Evolutionary conservation across 148 eudicot genomes (phyloP).

Genomic region (Camellia lanceoleosa): DNA sequence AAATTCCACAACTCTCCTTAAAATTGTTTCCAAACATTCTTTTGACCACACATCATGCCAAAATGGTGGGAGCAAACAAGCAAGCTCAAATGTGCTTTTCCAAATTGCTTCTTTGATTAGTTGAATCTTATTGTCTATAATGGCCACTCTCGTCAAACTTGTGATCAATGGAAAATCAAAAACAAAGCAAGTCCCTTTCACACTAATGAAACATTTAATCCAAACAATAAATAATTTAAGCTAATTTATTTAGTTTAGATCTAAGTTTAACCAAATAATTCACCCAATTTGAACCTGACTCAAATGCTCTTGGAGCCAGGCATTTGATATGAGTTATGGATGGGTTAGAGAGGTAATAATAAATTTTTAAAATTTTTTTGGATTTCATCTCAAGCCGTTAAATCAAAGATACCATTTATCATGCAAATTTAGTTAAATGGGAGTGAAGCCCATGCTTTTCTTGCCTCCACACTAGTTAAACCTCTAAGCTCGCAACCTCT

Average conservation of each 20-base stretch:
- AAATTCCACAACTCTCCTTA: no score
- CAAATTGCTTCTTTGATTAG: slow-evolving; percentile 15
- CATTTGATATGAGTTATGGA: slow-evolving; percentile 22
- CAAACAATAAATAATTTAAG: slow-evolving; percentile 25
- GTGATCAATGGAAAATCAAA: slow-evolving; percentile 32
- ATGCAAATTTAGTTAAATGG: slow-evolving; percentile 39
- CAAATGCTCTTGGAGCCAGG: slow-evolving; percentile 31
- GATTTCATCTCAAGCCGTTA: slow-evolving; percentile 21
- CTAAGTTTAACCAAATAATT: slow-evolving; percentile 51
- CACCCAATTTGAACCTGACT: slow-evolving; percentile 73
- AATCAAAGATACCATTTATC: slow-evolving; percentile 25
- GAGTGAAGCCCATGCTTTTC: slow-evolving; percentile 49
- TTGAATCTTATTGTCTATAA: slow-evolving; percentile 16
- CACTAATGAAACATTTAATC: slow-evolving; percentile 23
- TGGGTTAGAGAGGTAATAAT: slow-evolving; percentile 16
- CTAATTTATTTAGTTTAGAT: slow-evolving; percentile 20
- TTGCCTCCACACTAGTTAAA: slow-evolving; percentile 32
- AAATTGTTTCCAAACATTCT: neutral
- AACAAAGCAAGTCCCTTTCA: slow-evolving; percentile 30
- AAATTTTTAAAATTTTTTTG: slow-evolving; percentile 3
- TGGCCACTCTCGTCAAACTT: slow-evolving; percentile 30
- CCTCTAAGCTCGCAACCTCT: slow-evolving; percentile 19
- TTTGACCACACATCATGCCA: slow-evolving; percentile 20
- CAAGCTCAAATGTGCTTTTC: slow-evolving; percentile 8
- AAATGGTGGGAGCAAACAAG: slow-evolving; percentile 22